phyloP scores from a whole-genome alignment of 2,329 filamentous ascomycete genomes.

The Zelopaecilomyces penicillatus region DNA sequence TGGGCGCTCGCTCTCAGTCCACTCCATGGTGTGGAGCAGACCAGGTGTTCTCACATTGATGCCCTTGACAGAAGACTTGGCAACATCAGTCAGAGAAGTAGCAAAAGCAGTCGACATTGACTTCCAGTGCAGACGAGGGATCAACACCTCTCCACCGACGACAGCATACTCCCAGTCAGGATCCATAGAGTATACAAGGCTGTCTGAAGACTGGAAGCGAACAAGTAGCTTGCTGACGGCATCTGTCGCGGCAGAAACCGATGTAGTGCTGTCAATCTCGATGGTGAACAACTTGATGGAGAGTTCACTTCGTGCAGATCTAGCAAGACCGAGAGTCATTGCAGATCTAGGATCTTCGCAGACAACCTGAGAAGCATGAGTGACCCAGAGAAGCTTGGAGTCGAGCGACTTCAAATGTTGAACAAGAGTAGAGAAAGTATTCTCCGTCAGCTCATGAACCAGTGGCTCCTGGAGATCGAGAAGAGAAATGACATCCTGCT shows the following conservation, averaged over 20 bases:
- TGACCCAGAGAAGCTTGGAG: constrained; percentile 3
- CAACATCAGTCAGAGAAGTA: background rate
- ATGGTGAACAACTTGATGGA: constrained; percentile 5
- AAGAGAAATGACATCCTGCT: constrained; percentile 1
- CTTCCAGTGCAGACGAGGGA: constrained; percentile 8
- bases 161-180: constrained; percentile 7
- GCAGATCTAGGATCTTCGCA: constrained; percentile 4
- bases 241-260: background rate
- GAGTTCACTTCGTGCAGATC: constrained; percentile 5
- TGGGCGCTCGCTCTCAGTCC: background rate
- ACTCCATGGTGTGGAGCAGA: constrained; percentile 6
- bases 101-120: constrained; percentile 3
- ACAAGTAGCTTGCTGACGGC: background rate
- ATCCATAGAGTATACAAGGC: constrained; percentile 1
- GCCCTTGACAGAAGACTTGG: background rate
- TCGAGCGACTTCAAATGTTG: background rate
- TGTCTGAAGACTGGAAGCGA: background rate
- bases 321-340: constrained; percentile 5
- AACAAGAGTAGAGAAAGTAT: background rate
- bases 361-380: background rate
- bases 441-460: background rate
- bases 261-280: constrained; percentile 3
- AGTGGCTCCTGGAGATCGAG: constrained; percentile 3
- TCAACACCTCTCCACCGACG: constrained; percentile 1
- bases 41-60: background rate